Conservation (phyloP, 2,329 filamentous ascomycete species). For the Ambrosiella xylebori region DNA sequence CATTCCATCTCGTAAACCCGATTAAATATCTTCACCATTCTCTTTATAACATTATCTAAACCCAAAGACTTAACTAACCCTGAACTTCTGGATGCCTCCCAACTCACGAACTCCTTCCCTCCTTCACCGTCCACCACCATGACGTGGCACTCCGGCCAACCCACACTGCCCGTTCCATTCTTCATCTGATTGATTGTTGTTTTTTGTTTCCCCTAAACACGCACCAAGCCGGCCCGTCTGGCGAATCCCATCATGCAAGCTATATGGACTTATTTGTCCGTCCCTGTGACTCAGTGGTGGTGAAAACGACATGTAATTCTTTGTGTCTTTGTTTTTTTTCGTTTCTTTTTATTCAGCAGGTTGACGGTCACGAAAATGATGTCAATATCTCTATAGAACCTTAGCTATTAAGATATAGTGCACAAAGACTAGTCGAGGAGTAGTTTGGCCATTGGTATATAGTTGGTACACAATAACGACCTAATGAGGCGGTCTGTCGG, state of each 20-base stretch:
- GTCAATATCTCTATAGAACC: too few species aligned
- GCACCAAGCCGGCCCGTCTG: too few species aligned
- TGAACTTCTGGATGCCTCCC: not conserved
- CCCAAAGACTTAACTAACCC: not conserved
- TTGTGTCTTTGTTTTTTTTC: too few species aligned
- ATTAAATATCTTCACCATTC: not conserved
- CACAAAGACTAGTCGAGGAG: too few species aligned
- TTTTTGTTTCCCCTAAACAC: not conserved
- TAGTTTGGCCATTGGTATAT: too few species aligned
- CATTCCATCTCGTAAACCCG: too few species aligned
- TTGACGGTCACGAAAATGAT: too few species aligned
- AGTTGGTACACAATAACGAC: too few species aligned
- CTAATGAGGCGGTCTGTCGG: too few species aligned
- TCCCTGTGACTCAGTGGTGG: not conserved
- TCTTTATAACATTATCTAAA: not conserved
- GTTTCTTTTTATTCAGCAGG: too few species aligned
- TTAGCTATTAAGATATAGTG: too few species aligned
- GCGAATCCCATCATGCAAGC: not conserved
- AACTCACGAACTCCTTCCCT: not conserved
- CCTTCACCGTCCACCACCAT: not conserved
- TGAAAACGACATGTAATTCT: too few species aligned
- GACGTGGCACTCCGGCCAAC: not conserved
- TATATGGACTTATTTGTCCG: not conserved
- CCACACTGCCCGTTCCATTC: not conserved
- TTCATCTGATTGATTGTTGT: not conserved